Conservation (phyloP, 768 basidiomycete genomes). For the Heimioporus sp. region DNA sequence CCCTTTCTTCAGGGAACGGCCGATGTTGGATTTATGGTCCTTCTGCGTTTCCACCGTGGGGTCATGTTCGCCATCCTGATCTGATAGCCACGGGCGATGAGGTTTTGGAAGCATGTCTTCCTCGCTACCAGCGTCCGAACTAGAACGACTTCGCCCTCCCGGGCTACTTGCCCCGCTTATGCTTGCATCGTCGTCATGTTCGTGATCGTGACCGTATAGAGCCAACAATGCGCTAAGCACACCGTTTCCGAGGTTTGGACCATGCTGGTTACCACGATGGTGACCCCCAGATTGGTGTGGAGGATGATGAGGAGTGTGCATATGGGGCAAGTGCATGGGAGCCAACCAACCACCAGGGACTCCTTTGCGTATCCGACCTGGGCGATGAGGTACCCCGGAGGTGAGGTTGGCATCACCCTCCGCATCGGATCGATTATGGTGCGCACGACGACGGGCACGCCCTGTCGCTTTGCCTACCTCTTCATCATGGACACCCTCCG, state of each 20-base stretch:
- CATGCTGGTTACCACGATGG: slow-evolving; percentile 2
- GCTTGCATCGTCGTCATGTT: slow-evolving; percentile 29
- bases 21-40: slow-evolving; percentile 10
- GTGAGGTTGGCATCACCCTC: slow-evolving; percentile 8
- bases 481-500: background rate
- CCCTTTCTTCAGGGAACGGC: slow-evolving; percentile 16
- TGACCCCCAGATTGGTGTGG: slow-evolving; percentile 6
- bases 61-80: slow-evolving; percentile 4
- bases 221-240: slow-evolving; percentile 66
- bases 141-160: slow-evolving; percentile 15
- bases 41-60: slow-evolving; percentile 3
- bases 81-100: slow-evolving; percentile 20
- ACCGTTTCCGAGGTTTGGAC: slow-evolving; percentile 39
- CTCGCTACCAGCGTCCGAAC: slow-evolving; percentile 21
- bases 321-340: slow-evolving; percentile 5
- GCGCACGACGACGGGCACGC: background rate
- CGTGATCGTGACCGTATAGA: slow-evolving; percentile 45
- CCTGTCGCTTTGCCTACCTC: slow-evolving; percentile 7
- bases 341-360: slow-evolving; percentile 20
- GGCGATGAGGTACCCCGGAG: slow-evolving; percentile 1
- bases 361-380: slow-evolving; percentile 12
- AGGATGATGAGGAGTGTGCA: background rate
- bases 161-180: slow-evolving; percentile 21
- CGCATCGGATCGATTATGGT: slow-evolving; percentile 3
- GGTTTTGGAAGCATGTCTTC: slow-evolving; percentile 16